A percentile compares a stretch with the other conserved stretches of the same genome.
Conservation (phyloP, 768 basidiomycete species). For the Hebeloma cylindrosporum region DNA sequence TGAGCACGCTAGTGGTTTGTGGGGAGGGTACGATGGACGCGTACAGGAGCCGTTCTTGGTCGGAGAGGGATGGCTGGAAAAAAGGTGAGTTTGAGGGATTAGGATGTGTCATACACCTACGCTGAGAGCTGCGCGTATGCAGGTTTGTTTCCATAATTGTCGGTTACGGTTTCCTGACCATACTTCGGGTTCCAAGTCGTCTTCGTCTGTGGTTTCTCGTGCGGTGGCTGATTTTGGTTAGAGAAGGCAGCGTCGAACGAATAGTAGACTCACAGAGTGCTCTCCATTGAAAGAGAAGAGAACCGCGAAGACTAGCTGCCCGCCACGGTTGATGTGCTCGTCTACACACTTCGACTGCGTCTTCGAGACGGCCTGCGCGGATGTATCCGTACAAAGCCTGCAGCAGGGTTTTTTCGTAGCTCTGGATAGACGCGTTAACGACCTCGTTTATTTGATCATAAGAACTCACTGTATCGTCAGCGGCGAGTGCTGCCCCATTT, state of each 20-base stretch:
- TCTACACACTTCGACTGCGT: slow-evolving; percentile 80
- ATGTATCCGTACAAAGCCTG: slow-evolving; percentile 81
- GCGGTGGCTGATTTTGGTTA: slow-evolving; percentile 29
- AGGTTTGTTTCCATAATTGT: slow-evolving; percentile 85
- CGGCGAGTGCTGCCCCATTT: slow-evolving; percentile 59
- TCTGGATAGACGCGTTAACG: slow-evolving; percentile 38
- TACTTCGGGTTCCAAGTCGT: slow-evolving; percentile 43
- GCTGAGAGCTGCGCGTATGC: slow-evolving; percentile 74
- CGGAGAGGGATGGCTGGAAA: slow-evolving; percentile 54
- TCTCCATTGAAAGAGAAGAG: slow-evolving; percentile 73
- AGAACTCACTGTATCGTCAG: slow-evolving; percentile 74
- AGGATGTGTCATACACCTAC: slow-evolving; percentile 39
- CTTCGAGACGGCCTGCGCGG: slow-evolving; percentile 81
- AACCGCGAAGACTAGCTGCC: slow-evolving; percentile 85
- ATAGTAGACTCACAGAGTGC: slow-evolving; percentile 54
- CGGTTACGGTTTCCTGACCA: slow-evolving; percentile 79
- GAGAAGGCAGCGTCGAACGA: not conserved
- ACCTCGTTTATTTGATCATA: not conserved
- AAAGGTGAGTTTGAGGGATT: not conserved
- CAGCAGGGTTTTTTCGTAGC: slow-evolving; percentile 75
- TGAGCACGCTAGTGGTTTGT: slow-evolving; percentile 63
- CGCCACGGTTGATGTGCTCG: slow-evolving; percentile 90
- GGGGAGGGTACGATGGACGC: slow-evolving; percentile 79
- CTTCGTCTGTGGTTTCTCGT: slow-evolving; percentile 46
- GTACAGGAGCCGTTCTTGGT: slow-evolving; percentile 82